phyloP scores from a whole-genome alignment of 163 green algal species.

The Volvox carteri region DNA sequence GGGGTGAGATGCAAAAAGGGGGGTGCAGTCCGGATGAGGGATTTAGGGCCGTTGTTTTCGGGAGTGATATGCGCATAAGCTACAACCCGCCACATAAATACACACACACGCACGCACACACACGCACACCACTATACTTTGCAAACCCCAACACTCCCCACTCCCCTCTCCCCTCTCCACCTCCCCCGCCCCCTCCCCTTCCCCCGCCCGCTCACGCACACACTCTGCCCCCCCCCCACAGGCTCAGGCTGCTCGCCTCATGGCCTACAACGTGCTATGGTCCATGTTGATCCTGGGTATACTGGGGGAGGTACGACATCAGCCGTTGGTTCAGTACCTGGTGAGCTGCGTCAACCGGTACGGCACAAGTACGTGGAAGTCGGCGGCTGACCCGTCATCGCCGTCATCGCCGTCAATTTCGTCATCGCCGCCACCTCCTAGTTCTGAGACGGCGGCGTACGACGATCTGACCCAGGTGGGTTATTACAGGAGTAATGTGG shows the following conservation, averaged over 20 bases:
- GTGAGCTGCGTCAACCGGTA: background rate
- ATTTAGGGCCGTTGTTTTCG: no score
- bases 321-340: background rate
- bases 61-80: background rate
- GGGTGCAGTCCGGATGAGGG: no score
- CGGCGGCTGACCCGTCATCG: background rate
- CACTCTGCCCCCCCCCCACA: no score
- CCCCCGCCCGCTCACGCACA: no score
- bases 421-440: background rate
- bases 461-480: background rate
- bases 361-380: constrained; percentile 3
- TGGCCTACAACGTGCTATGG: constrained; percentile 44
- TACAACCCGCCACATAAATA: no score
- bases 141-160: no score
- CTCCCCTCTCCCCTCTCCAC: no score
- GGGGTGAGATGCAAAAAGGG: background rate
- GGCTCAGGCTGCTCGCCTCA: constrained; percentile 4
- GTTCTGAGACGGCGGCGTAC: background rate
- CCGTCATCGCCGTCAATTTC: background rate
- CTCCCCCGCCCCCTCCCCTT: no score
- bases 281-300: background rate
- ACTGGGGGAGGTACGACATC: background rate
- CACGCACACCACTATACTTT: no score
- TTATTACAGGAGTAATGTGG: no score
- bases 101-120: no score